These are phyloP conservation scores for Picochlorum sp. DNA, from an alignment of 139 green algal species.

Conservation along the genomic window DNA sequence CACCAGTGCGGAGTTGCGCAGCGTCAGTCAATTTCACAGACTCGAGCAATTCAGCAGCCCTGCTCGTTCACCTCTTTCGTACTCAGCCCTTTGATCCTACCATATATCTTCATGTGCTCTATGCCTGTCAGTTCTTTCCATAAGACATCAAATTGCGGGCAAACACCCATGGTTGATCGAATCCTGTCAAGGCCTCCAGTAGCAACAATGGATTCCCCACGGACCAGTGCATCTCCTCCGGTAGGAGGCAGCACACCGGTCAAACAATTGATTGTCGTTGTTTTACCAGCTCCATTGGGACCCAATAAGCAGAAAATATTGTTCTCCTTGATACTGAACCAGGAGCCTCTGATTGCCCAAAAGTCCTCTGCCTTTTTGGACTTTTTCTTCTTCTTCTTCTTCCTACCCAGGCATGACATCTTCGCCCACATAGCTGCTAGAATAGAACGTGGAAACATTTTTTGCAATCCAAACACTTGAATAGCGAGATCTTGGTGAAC, in stretches of 20 bases:
- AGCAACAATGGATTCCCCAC: slow-evolving; percentile 54
- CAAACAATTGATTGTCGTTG: slow-evolving; percentile 87
- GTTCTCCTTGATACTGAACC: slow-evolving; percentile 67
- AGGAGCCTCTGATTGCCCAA: slow-evolving; percentile 70
- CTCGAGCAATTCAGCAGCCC: slow-evolving; percentile 15
- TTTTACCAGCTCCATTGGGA: slow-evolving; percentile 62
- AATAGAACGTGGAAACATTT: slow-evolving; percentile 29
- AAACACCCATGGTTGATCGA: slow-evolving; percentile 70
- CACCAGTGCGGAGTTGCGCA: slow-evolving; percentile 3
- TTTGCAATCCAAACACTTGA: slow-evolving; percentile 76
- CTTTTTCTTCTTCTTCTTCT: slow-evolving; percentile 5
- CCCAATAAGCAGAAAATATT: slow-evolving; percentile 80
- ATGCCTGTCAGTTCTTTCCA: slow-evolving; percentile 78
- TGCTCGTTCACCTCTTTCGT: background rate
- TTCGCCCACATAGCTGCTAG: background rate
- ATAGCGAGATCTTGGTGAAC: slow-evolving; percentile 16
- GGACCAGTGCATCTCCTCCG: slow-evolving; percentile 70
- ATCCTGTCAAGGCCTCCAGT: slow-evolving; percentile 62
- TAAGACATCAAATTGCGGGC: slow-evolving; percentile 94
- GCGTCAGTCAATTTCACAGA: slow-evolving; percentile 49
- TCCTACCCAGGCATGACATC: background rate
- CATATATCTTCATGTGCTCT: slow-evolving; percentile 89
- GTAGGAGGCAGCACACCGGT: slow-evolving; percentile 49
- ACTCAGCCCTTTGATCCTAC: slow-evolving; percentile 61
- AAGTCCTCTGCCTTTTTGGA: slow-evolving; percentile 31